Evolutionary conservation across 805 yeast species (phyloP).

Genomic region (Danielozyma ontarioensis): DNA sequence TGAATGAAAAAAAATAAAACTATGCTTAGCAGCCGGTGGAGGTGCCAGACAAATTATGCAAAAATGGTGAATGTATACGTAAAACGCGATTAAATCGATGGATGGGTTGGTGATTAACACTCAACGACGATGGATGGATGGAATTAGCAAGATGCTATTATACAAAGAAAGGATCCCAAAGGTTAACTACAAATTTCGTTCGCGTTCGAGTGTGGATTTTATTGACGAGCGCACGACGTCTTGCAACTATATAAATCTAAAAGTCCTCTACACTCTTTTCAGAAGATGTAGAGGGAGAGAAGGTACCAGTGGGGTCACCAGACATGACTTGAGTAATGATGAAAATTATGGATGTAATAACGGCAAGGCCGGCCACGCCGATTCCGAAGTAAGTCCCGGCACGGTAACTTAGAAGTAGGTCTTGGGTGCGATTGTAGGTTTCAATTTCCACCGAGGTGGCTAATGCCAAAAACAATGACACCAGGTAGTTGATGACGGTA

Average conservation of each 20-base stretch:
- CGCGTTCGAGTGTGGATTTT: no score
- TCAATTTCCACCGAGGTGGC: slow-evolving; percentile 59
- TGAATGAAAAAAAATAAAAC: not conserved
- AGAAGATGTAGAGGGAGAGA: not conserved
- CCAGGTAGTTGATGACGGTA: slow-evolving; percentile 68
- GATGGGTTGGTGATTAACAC: not conserved
- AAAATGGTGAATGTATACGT: no score
- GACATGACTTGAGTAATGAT: not conserved
- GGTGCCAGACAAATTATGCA: no score
- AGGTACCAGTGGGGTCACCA: not conserved
- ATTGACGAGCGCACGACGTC: not conserved
- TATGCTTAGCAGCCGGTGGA: no score
- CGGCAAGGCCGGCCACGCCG: slow-evolving; percentile 54
- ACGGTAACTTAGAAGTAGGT: slow-evolving; percentile 42
- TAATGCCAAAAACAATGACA: slow-evolving; percentile 62
- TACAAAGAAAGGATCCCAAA: no score
- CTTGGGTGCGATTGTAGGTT: slow-evolving; percentile 6
- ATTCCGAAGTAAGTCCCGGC: slow-evolving; percentile 56
- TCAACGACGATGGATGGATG: not conserved
- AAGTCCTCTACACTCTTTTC: not conserved
- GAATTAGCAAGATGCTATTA: no score
- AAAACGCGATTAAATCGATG: no score
- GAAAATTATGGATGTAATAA: slow-evolving; percentile 19
- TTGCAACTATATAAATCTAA: not conserved
- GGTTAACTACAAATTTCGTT: not conserved